phyloP scores from a whole-genome alignment of 192 early-diverging fungal species.

The Backusella circina region DNA sequence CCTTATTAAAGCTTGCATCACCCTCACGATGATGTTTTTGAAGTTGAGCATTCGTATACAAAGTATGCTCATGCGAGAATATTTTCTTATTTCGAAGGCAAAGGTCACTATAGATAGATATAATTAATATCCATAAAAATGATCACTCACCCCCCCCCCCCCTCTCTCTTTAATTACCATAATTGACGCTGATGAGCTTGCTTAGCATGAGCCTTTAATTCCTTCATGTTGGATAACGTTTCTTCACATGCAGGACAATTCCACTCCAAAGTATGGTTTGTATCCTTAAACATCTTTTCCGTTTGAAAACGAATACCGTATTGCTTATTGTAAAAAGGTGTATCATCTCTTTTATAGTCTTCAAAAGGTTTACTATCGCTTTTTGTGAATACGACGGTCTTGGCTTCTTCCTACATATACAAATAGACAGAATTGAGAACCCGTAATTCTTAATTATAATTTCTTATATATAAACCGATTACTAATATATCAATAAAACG shows the following conservation, averaged over 20 bases:
- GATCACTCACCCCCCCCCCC: not conserved
- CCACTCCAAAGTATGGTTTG: conserved; percentile 69
- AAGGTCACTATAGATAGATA: conserved; percentile 62
- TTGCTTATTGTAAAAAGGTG: conserved; percentile 62
- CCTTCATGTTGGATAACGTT: conserved; percentile 72
- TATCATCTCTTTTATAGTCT: conserved; percentile 43
- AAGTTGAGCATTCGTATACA: conserved; percentile 76
- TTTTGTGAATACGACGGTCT: conserved; percentile 74
- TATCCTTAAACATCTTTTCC: conserved; percentile 69
- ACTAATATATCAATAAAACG: not conserved
- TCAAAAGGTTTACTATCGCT: conserved; percentile 53
- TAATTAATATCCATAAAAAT: not conserved
- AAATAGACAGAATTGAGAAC: not conserved
- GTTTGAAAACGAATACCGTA: conserved; percentile 75
- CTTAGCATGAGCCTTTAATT: conserved; percentile 79
- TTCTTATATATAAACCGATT: not conserved
- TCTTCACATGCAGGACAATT: conserved; percentile 90
- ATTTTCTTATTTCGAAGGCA: conserved; percentile 89
- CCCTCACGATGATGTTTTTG: conserved; percentile 74
- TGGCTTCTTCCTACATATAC: conserved; percentile 63
- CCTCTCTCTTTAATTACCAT: conserved; percentile 55
- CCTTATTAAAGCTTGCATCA: conserved; percentile 47
- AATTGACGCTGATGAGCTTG: conserved; percentile 69
- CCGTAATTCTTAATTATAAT: not conserved
- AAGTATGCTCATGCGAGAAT: conserved; percentile 88